These are phyloP conservation scores for Chaetomium olivaceum DNA, from an alignment of 2,329 filamentous ascomycete genomes.

Conservation along the genomic window DNA sequence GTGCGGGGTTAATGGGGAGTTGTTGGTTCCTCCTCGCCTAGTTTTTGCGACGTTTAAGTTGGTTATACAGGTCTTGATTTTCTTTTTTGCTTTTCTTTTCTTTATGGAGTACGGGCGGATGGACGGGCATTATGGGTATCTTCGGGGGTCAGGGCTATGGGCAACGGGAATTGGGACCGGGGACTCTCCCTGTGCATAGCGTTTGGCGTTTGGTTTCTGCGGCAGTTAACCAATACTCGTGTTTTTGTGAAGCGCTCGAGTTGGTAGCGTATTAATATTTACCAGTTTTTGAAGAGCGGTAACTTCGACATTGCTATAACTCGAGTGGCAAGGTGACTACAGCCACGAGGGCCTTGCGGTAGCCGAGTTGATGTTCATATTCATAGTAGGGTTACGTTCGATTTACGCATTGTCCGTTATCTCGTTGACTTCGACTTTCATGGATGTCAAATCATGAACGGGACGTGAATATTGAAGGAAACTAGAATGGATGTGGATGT, in stretches of 20 bases:
- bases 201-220: slow-evolving; percentile 23
- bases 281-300: neutral
- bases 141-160: neutral
- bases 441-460: too few relatives aligned
- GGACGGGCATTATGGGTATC: neutral
- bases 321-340: neutral
- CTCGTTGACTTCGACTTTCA: neutral
- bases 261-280: neutral
- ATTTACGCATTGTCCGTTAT: neutral
- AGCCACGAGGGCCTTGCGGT: neutral
- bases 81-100: neutral
- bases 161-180: neutral
- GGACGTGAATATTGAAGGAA: too few relatives aligned
- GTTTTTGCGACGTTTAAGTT: neutral
- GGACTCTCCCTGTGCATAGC: slow-evolving; percentile 21
- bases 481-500: neutral
- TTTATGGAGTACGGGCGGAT: neutral
- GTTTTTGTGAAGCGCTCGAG: neutral
- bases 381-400: neutral
- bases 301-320: neutral
- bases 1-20: neutral
- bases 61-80: neutral
- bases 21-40: neutral
- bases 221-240: neutral
- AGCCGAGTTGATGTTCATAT: neutral